Conservation (phyloP, 148 eudicot genomes). For the Arctostaphylos glauca region DNA sequence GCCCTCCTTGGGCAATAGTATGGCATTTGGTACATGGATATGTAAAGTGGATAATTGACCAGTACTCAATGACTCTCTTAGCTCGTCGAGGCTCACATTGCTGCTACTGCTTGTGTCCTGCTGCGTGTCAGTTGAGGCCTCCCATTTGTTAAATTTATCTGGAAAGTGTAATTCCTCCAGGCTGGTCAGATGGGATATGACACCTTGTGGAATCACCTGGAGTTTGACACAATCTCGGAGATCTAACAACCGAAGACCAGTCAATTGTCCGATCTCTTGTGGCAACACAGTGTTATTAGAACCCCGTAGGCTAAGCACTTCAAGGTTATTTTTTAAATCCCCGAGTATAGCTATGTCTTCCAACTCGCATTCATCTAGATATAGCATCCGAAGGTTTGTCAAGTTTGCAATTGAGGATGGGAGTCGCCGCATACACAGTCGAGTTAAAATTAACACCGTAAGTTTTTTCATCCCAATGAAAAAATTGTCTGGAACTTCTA, state of each 20-base stretch:
- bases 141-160: neutral
- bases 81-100: slow-evolving; percentile 1
- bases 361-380: neutral
- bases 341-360: neutral
- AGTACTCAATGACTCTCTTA: neutral
- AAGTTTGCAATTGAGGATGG: neutral
- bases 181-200: neutral
- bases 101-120: neutral
- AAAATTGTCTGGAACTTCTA: too few species aligned
- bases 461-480: too few species aligned
- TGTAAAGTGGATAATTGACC: neutral
- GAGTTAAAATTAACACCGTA: neutral
- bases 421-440: neutral
- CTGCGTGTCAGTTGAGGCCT: neutral
- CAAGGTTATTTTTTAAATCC: slow-evolving; percentile 7
- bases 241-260: slow-evolving; percentile 12
- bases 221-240: neutral
- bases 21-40: neutral
- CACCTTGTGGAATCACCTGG: slow-evolving; percentile 8
- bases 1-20: neutral
- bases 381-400: neutral
- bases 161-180: slow-evolving; percentile 11
- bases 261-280: neutral
- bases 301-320: neutral
- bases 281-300: neutral